Conservation (phyloP, 352 stramenopile genomes). For the Pythium monospermum region DNA sequence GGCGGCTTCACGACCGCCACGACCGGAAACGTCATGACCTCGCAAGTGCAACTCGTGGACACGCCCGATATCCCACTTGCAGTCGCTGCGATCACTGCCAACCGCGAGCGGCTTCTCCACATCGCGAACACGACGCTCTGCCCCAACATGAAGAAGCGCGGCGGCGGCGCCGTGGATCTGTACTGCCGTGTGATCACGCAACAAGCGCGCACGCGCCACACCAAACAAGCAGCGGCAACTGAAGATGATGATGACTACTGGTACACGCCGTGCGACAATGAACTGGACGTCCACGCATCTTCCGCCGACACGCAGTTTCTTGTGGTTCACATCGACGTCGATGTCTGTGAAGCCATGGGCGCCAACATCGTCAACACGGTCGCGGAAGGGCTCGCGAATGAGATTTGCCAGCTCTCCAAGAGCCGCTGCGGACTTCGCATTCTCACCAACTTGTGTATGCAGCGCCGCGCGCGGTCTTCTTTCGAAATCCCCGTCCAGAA, state of each 20-base stretch:
- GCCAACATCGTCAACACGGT: slow-evolving; percentile 89
- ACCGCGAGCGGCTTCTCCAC: slow-evolving; percentile 56
- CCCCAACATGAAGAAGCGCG: slow-evolving; percentile 82
- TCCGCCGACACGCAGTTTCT: slow-evolving; percentile 35
- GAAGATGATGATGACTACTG: slow-evolving; percentile 26
- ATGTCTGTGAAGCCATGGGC: slow-evolving; percentile 87
- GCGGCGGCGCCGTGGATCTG: slow-evolving; percentile 71
- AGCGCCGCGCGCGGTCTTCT: slow-evolving; percentile 55
- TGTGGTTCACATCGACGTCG: slow-evolving; percentile 84
- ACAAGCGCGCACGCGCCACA: slow-evolving; percentile 18
- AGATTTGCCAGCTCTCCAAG: slow-evolving; percentile 61
- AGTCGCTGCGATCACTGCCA: slow-evolving; percentile 38
- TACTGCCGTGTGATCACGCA: slow-evolving; percentile 79
- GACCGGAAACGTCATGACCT: slow-evolving; percentile 84
- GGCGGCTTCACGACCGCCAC: slow-evolving; percentile 72
- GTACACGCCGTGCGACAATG: slow-evolving; percentile 56
- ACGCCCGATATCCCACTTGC: slow-evolving; percentile 57
- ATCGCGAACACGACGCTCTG: slow-evolving; percentile 76
- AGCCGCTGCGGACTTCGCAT: slow-evolving; percentile 76
- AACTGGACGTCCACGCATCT: slow-evolving; percentile 45
- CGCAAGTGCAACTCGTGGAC: slow-evolving; percentile 78
- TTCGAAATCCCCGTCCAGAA: slow-evolving; percentile 75
- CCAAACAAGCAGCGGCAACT: too few species aligned
- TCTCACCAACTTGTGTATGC: slow-evolving; percentile 86
- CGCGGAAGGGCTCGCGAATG: slow-evolving; percentile 68